Base-by-base conservation (phyloP, 129 eudicot species). In the Silybum marianum region DNA sequence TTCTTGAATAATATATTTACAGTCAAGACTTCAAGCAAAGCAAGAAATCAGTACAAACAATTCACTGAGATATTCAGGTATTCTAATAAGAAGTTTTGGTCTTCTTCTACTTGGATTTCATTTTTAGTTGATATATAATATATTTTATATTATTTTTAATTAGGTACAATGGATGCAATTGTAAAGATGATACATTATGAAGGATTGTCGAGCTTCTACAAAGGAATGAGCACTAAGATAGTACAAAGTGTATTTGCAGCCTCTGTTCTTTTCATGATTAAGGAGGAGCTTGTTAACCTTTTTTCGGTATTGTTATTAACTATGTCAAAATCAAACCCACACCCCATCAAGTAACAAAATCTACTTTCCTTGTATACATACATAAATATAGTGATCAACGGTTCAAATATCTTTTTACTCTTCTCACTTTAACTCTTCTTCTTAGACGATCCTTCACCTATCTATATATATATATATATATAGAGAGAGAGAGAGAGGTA, bases 21-120 rank as follows among this genome's bases (percentile, higher is more conserved):
- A 95, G 99, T 92, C 99, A 46, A 88, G 99, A 85, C 99, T 95
- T 88, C 99, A 95, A 89, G 99, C 99, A 75, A 95, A 90, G 88
- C 99, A 95, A 76, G 99, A 95, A 74, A 95, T 95, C 46, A 94
- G 97, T 74, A 89, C 93, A 81, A 92, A 82, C 86, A 73, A 79
- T 71, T 90, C 89, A 3, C 78, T 86, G 86, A 85, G 97, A 90
- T 95, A 95, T 85, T 95, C 98, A 87, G 98, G 98, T 92, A 83
- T 76, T 21, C 51, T 54, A 74, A 39, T 32, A 32, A 32, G 7
- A 14, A 51, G 22, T 51, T 51, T 51, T 51, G 63, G 6, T 51
- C 2, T 16, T n/a, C 23, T 58, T 58, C 66, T 58, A 58, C 23
- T 58, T 58, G 66, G 66, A 58, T 58, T 58, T 58, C 9, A 58